phyloP scores from a whole-genome alignment of 2,329 filamentous ascomycete species.

The Colletotrichum chlorophyti region DNA sequence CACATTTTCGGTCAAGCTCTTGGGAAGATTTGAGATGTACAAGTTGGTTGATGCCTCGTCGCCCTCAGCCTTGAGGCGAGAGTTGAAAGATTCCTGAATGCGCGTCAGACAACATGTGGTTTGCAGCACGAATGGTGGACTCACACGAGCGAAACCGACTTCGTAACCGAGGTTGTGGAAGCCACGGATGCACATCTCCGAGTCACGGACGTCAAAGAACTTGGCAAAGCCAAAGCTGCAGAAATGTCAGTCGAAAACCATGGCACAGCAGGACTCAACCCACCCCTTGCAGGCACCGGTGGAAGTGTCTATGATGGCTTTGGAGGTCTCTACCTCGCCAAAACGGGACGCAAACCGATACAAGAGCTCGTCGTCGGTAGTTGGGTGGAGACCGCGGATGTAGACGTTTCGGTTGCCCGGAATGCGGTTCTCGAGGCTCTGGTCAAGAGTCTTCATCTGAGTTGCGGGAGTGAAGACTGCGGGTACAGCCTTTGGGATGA shows the following conservation, averaged over 20 bases:
- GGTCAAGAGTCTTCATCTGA: conserved; percentile 87
- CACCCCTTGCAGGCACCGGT: conserved; percentile 97
- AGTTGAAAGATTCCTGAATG: conserved; percentile 91
- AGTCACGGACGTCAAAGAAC: conserved; percentile 85
- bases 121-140: conserved; percentile 35
- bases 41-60: conserved; percentile 92
- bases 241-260: conserved; percentile 36
- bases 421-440: conserved; percentile 91
- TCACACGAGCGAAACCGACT: conserved; percentile 92
- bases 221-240: conserved; percentile 95
- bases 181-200: conserved; percentile 93
- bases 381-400: conserved; percentile 93
- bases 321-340: conserved; percentile 93
- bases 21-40: conserved; percentile 96
- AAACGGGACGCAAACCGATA: conserved; percentile 85
- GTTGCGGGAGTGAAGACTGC: conserved; percentile 87
- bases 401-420: conserved; percentile 96
- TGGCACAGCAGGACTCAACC: conserved; percentile 35
- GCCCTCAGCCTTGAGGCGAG: conserved; percentile 93
- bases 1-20: conserved; percentile 89
- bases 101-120: conserved; percentile 34
- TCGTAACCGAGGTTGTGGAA: conserved; percentile 96
- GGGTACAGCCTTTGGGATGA: conserved; percentile 87
- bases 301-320: conserved; percentile 96
- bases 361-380: conserved; percentile 91